Percentiles rank a stretch among this genome's conserved stretches.
Evolutionary conservation across 2,329 filamentous ascomycete species (phyloP).

Genomic region (Talaromyces amestolkiae): DNA sequence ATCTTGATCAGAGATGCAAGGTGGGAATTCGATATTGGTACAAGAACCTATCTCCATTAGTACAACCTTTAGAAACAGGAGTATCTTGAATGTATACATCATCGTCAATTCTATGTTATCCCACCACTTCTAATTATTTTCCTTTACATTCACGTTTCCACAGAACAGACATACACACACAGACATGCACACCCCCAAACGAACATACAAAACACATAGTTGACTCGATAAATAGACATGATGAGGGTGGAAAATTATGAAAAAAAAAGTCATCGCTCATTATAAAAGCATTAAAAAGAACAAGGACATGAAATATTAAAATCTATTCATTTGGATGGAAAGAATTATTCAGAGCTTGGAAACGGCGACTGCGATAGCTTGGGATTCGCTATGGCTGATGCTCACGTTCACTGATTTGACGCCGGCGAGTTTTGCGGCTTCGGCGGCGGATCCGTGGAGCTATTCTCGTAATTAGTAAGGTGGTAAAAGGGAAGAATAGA

Average conservation of each 20-base stretch:
- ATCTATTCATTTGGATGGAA: not conserved
- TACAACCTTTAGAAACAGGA: not conserved
- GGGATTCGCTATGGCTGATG: slow-evolving; percentile 91
- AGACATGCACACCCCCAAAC: not conserved
- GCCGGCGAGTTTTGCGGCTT: slow-evolving; percentile 79
- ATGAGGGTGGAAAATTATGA: not conserved
- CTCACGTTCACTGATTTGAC: slow-evolving; percentile 88
- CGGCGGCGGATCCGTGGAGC: slow-evolving; percentile 81
- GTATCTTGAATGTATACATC: not conserved
- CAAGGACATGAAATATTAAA: slow-evolving; percentile 1
- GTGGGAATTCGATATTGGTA: not conserved
- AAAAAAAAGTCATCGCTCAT: slow-evolving; percentile 19
- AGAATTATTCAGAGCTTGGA: slow-evolving; percentile 58
- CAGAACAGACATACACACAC: not conserved
- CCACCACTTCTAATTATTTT: not conserved
- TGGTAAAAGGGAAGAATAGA: not conserved
- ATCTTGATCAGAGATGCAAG: too few species aligned
- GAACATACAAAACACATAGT: not conserved
- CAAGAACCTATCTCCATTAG: not conserved
- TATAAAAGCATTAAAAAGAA: slow-evolving; percentile 11
- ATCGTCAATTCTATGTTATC: not conserved
- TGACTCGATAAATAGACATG: not conserved
- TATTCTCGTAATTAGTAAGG: slow-evolving; percentile 37
- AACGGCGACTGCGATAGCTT: slow-evolving; percentile 92
- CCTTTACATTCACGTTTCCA: too few species aligned